Percentiles rank a stretch among this genome's conserved stretches.
phyloP scores from a whole-genome alignment of 768 basidiomycete genomes.

The Piloderma croceum region DNA sequence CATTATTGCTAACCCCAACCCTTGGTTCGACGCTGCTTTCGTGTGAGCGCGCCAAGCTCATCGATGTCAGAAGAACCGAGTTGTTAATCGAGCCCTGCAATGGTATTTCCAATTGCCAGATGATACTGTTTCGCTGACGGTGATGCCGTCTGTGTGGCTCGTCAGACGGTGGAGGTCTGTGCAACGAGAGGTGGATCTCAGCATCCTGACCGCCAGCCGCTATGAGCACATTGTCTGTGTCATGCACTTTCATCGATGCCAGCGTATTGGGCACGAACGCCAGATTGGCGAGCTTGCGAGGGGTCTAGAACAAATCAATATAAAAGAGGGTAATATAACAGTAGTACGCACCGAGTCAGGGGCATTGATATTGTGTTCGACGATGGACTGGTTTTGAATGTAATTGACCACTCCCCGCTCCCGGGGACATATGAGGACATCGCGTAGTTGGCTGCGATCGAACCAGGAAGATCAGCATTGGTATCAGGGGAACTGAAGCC shows the following conservation, averaged over 20 bases:
- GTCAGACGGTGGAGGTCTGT: slow-evolving; percentile 6
- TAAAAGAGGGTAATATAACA: slow-evolving; percentile 10
- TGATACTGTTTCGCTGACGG: neutral
- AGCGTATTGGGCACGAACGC: slow-evolving; percentile 61
- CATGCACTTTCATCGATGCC: slow-evolving; percentile 47
- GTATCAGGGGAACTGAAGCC: slow-evolving; percentile 1
- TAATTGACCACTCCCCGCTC: slow-evolving; percentile 63
- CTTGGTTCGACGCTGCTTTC: slow-evolving; percentile 70
- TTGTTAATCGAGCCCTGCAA: slow-evolving; percentile 76
- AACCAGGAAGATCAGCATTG: slow-evolving; percentile 10
- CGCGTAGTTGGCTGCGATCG: slow-evolving; percentile 60
- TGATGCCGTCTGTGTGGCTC: too few species aligned
- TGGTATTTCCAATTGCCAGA: slow-evolving; percentile 54
- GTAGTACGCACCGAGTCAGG: slow-evolving; percentile 40
- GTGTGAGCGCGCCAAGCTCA: slow-evolving; percentile 53
- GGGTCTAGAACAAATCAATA: slow-evolving; percentile 30
- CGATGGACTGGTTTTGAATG: slow-evolving; percentile 44
- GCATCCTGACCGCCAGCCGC: slow-evolving; percentile 73
- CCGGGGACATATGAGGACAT: slow-evolving; percentile 70
- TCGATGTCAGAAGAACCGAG: slow-evolving; percentile 61
- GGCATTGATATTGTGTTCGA: slow-evolving; percentile 53
- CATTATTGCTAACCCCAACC: slow-evolving; percentile 83
- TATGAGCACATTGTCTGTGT: slow-evolving; percentile 51
- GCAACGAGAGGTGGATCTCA: slow-evolving; percentile 62
- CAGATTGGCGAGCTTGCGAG: slow-evolving; percentile 47